Percentiles rank a stretch among this genome's conserved stretches.
Evolutionary conservation across 768 basidiomycete genomes (phyloP).

Genomic region (Mycena venus): DNA sequence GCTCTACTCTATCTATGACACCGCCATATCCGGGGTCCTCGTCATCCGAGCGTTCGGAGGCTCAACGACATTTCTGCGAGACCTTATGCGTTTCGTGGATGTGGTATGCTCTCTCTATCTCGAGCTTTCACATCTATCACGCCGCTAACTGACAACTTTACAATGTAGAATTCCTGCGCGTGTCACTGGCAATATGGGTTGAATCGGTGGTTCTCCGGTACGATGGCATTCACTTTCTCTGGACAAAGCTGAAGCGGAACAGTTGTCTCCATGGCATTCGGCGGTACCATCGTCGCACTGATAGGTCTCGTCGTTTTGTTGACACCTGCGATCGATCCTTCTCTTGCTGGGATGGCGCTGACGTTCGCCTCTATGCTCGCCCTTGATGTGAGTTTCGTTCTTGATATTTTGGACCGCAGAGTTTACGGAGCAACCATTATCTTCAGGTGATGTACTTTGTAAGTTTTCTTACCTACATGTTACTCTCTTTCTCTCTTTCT

Average conservation of each 20-base stretch:
- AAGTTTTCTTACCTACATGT: background rate
- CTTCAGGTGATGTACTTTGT: slow-evolving; percentile 22
- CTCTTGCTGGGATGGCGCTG: slow-evolving; percentile 74
- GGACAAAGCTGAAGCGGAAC: background rate
- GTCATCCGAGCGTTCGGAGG: slow-evolving; percentile 90
- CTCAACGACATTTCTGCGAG: slow-evolving; percentile 85
- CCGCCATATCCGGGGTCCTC: slow-evolving; percentile 75
- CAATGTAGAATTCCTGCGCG: slow-evolving; percentile 68
- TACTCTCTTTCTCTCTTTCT: too few species aligned
- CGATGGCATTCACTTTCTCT: background rate
- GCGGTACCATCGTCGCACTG: slow-evolving; percentile 60
- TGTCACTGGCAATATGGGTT: slow-evolving; percentile 95
- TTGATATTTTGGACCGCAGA: background rate
- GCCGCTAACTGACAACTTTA: too few species aligned
- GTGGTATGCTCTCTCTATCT: slow-evolving; percentile 61
- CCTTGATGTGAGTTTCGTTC: slow-evolving; percentile 49
- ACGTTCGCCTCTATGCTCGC: slow-evolving; percentile 71
- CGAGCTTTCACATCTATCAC: too few species aligned
- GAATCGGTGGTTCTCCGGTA: slow-evolving; percentile 86
- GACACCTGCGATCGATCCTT: slow-evolving; percentile 66
- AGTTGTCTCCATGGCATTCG: slow-evolving; percentile 11
- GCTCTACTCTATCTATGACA: slow-evolving; percentile 60
- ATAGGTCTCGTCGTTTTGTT: slow-evolving; percentile 66
- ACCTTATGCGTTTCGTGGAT: slow-evolving; percentile 85
- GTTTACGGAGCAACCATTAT: background rate